Base-by-base conservation (phyloP, 495 filamentous ascomycete genomes). In the Hyphodiscus hymeniophilus region DNA sequence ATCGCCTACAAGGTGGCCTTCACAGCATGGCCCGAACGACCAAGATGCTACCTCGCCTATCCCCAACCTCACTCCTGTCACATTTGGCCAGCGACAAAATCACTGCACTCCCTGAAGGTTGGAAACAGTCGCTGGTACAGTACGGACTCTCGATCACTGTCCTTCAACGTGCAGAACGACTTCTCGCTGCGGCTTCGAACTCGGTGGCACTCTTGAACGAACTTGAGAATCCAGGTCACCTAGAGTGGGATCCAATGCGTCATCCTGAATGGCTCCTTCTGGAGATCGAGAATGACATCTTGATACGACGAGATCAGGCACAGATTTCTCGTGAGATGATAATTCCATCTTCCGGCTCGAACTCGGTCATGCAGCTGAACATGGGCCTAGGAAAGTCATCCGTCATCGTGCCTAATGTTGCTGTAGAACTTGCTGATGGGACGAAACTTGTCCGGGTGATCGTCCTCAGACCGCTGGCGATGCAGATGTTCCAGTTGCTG, bases 311-410 rank as follows among this genome's bases (percentile, higher is more conserved):
- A 15, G 76, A 78, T 0, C 84, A 89, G 54, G 61, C 67, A 3
- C 51, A 70, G 3, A 77, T 86, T 35, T 77, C 82, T 0, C 24
- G 39, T 2, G 60, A 69, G 41, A 87, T 87, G 80, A 73, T 69
- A 8, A 36, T 42, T 0, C 81, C 82, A 0, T 53, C 53, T 0
- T 61, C 55, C 0, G 61, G 50, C 0, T 24, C 47, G 0, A 87
- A 80, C 55, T 58, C 69, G 0, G 76, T 80, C 11, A 66, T 87
- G 60, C 83, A 88, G 55, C 65, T 89, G 43, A 86, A 85, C 52
- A 87, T 87, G 82, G 84, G 84, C 0, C 73, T 84, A 57, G 84
- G 84, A 0, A 89, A 89, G 55, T 81, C 81, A 0, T 80, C 80
- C 0, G 75, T 85, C 1, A 84, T 89, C 44, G 72, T 85, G 3